A percentile compares a stretch with the other conserved stretches of the same genome.
phyloP scores from a whole-genome alignment of 345 rosid genomes.

The Litchi chinensis region DNA sequence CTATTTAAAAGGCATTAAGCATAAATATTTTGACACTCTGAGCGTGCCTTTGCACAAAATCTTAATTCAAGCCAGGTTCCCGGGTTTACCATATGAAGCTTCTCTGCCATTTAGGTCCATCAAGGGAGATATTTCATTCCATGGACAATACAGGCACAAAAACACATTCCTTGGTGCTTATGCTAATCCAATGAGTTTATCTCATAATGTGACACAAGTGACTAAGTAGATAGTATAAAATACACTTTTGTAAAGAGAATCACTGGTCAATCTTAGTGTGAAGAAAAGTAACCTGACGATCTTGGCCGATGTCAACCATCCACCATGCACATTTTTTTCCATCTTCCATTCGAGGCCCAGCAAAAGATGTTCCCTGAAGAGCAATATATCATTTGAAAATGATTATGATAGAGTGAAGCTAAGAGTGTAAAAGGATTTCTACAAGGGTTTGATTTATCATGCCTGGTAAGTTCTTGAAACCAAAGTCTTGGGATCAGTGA shows the following conservation, averaged over 20 bases:
- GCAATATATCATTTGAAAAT: background rate
- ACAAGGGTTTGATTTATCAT: conserved; percentile 16
- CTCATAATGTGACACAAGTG: too few relatives aligned
- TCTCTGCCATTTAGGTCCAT: too few relatives aligned
- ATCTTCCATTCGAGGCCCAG: conserved; percentile 83
- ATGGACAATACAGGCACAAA: too few relatives aligned
- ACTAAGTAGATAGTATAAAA: background rate
- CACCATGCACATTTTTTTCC: conserved; percentile 79
- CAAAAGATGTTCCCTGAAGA: conserved; percentile 76
- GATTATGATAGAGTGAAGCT: background rate
- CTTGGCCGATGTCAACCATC: conserved; percentile 89
- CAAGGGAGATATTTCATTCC: too few relatives aligned
- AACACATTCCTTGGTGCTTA: too few relatives aligned
- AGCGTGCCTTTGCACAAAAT: too few relatives aligned
- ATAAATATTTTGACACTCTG: background rate
- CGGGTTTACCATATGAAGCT: too few relatives aligned
- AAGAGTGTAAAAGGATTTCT: background rate
- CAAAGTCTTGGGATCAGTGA: conserved; percentile 86
- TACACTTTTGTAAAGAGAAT: background rate
- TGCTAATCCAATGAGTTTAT: too few relatives aligned
- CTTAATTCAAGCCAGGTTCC: too few relatives aligned
- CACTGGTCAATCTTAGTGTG: background rate
- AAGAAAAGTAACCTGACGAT: conserved; percentile 72
- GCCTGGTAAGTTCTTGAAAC: conserved; percentile 89
- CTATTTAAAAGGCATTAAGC: too few relatives aligned